Conservation (phyloP, 768 basidiomycete species). For the Mycena latifolia region DNA sequence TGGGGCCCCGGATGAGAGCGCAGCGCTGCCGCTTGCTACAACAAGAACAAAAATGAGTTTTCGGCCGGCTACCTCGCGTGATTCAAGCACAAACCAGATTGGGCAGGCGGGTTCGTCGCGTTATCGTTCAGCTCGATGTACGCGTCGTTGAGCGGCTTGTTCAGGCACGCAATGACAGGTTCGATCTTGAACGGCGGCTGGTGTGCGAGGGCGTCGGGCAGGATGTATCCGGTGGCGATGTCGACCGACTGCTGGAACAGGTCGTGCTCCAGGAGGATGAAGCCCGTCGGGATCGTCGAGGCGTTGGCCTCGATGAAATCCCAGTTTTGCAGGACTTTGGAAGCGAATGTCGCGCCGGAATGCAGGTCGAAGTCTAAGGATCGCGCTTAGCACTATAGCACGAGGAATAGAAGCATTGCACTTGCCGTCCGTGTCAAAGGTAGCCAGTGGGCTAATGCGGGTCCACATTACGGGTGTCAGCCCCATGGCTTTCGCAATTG, state of each 20-base stretch:
- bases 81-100: conserved; percentile 12
- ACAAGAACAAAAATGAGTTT: conserved; percentile 58
- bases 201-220: conserved; percentile 82
- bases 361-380: conserved; percentile 83
- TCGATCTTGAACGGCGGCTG: conserved; percentile 74
- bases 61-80: conserved; percentile 64
- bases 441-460: conserved; percentile 65
- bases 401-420: conserved; percentile 8
- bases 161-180: conserved; percentile 79
- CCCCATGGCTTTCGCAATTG: conserved; percentile 86
- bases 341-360: conserved; percentile 67
- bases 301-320: conserved; percentile 77
- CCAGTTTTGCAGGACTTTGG: conserved; percentile 79
- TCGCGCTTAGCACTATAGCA: conserved; percentile 16
- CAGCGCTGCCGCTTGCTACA: conserved; percentile 36
- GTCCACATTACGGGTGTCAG: conserved; percentile 90
- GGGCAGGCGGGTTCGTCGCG: conserved; percentile 64
- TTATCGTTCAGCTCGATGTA: conserved; percentile 91
- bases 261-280: conserved; percentile 92
- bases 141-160: conserved; percentile 67
- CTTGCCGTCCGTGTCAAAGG: conserved; percentile 80
- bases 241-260: conserved; percentile 89
- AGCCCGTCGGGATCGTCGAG: conserved; percentile 72
- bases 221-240: conserved; percentile 87
- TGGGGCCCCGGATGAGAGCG: conserved; percentile 49